Base-by-base conservation (phyloP, 441 rosid genomes). In the Arabidopsis lyrata region DNA sequence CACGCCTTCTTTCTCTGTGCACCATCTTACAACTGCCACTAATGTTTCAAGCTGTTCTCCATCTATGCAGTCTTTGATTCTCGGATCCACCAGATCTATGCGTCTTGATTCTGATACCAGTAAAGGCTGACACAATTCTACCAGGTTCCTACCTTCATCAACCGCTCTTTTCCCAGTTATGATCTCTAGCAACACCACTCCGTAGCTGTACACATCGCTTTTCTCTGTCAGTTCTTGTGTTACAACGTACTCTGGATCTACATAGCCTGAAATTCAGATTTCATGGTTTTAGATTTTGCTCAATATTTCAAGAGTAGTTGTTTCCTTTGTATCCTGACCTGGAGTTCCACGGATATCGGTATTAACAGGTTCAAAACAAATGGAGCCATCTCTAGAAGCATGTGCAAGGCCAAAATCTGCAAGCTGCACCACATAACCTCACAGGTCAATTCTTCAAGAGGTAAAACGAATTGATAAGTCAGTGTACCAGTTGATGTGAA, bases 341-440 rank as follows among this genome's bases (percentile, higher is more conserved):
- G 98, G 99, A 80, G 99, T 95, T 81, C 99, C 98, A 20, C 94
- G 83, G 66, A 92, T 82, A 78, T 88, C 93, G 8, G 95, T 91
- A 68, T 90, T 90, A 54, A 91, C 86, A 8, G 95, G 97, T 76
- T 92, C 96, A 47, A 92, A 95, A 84, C 85, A 83, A 72, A 95
- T 76, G 52, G 99, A 92, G 41, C 97, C 93, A 75, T 89, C 89
- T 78, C 88, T 95, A 38, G 97, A 89, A 83, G 97, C 90, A 84
- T 90, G 92, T 32, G 89, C 90, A 60, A 92, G 95, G 67, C 99
- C 99, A 66, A 95, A 95, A 87, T 95, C 99, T 47, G 99, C 98
- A 83, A 95, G 83, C 99, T 95, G 86, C 73, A 77, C 22, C 4
- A 32, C 59, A 67, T 47, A 66, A 68, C 69, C 42, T 31, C 42